Percentiles rank a stretch among this genome's conserved stretches.
Conservation (phyloP, 73 alveolate genomes). For the Paramecium sonneborni region DNA sequence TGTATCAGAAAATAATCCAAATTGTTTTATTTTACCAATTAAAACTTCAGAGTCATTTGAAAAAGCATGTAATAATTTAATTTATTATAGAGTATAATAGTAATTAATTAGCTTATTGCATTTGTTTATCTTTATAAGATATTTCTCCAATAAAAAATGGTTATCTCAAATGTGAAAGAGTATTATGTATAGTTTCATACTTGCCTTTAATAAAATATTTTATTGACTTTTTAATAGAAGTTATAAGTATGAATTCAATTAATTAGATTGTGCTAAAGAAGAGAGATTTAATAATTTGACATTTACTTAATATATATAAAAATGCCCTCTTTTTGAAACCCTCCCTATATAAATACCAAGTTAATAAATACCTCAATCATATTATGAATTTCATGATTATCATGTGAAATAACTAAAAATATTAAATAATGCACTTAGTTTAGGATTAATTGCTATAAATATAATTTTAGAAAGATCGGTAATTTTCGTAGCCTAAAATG, state of each 20-base stretch:
- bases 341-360: not conserved
- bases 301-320: not conserved
- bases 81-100: not conserved
- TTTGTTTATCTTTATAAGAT: not conserved
- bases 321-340: not conserved
- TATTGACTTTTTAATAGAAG: not conserved
- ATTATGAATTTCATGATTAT: not conserved
- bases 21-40: conserved; percentile 37
- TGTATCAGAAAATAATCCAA: conserved; percentile 32
- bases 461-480: not conserved
- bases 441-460: not conserved
- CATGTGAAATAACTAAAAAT: not conserved
- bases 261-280: conserved; percentile 6
- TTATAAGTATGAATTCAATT: not conserved
- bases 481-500: not conserved
- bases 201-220: not conserved
- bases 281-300: not conserved
- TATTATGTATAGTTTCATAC: not conserved
- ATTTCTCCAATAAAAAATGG: not conserved
- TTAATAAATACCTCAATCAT: not conserved
- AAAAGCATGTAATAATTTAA: conserved; percentile 2
- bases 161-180: not conserved
- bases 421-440: not conserved
- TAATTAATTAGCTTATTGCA: conserved; percentile 42
- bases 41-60: conserved; percentile 37